Conservation (phyloP, 2,329 filamentous ascomycete genomes). For the Akanthomyces muscarius region DNA sequence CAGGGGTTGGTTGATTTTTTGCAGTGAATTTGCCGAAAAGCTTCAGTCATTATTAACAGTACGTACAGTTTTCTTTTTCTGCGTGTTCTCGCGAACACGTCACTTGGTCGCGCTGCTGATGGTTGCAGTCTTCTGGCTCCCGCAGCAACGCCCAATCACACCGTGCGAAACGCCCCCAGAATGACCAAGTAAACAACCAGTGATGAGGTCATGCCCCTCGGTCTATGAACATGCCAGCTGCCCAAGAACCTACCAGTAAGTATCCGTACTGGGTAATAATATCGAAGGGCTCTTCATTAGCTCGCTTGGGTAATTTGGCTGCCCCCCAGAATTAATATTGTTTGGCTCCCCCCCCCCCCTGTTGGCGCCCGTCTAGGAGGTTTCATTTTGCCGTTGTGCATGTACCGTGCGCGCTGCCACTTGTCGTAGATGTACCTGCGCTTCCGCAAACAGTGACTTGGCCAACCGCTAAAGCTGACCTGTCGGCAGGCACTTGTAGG, state of each 20-base stretch:
- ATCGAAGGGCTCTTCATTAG: neutral
- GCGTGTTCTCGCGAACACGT: neutral
- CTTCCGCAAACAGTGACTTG: neutral
- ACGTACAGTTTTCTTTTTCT: neutral
- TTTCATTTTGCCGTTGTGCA: neutral
- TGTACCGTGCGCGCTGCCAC: neutral
- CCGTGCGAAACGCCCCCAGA: neutral
- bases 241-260: too few relatives aligned
- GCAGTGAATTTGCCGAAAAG: neutral
- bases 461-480: neutral
- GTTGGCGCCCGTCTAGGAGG: neutral
- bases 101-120: neutral
- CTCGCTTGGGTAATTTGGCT: neutral
- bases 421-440: neutral
- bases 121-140: neutral
- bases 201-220: constrained; percentile 15
- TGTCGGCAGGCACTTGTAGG: neutral
- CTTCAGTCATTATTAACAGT: neutral
- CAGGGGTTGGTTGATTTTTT: neutral
- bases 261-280: too few relatives aligned
- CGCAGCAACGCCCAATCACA: constrained; percentile 7
- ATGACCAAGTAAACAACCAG: constrained; percentile 8
- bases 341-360: neutral
- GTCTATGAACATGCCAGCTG: neutral
- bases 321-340: neutral